Evolutionary conservation across 768 basidiomycete genomes (phyloP), one percentile per base, ranked within the genome.

Genomic region (Pisolithus sp.): DNA sequence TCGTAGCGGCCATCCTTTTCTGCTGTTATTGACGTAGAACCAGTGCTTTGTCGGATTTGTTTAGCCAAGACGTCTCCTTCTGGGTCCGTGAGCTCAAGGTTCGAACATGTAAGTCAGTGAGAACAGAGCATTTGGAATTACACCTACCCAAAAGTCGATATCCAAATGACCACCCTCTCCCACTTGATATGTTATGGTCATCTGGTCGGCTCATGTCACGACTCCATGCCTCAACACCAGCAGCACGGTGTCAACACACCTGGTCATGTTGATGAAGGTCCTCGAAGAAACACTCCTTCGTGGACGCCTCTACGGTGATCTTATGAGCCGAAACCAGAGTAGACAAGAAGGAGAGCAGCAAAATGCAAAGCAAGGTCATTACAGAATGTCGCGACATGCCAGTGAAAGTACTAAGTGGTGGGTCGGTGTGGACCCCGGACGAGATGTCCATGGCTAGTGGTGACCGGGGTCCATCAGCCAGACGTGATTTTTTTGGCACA

Each of bases 111-210:
- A 56, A 24, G 2, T 46, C n/a, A 17, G 24, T 20, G 37, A 30
- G 28, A 42, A 23, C 26, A n/a, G 26, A 26, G 30, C 13, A 37
- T 13, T 2, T 18, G 8, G 42, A 31, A 8, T 30, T 10, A 24
- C 64, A 71, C 62, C 5, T 57, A 95, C 93, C 88, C 86, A 95
- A 66, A 98, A 98, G 70, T 99, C 95, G 53, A 99, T 91, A 70
- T 99, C 96, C 46, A 98, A 71, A 65, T 97, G 90, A 1, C 96
- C 95, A 23, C 96, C 96, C 41, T 91, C 93, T 48, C 92, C 94
- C 7, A 98, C 96, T 77, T 99, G 96, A 67, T 98, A 99, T 37
- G 95, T 96, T 46, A 99, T 89, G 23, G 95, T 95, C 96, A 99
- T 98, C 94, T 97, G 61, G 31, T 49, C 12, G 30, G 10, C 18